Evolutionary conservation across 2,329 filamentous ascomycete species (phyloP), one percentile per base, ranked within the genome.

Genomic region (Cladosporium sp.): DNA sequence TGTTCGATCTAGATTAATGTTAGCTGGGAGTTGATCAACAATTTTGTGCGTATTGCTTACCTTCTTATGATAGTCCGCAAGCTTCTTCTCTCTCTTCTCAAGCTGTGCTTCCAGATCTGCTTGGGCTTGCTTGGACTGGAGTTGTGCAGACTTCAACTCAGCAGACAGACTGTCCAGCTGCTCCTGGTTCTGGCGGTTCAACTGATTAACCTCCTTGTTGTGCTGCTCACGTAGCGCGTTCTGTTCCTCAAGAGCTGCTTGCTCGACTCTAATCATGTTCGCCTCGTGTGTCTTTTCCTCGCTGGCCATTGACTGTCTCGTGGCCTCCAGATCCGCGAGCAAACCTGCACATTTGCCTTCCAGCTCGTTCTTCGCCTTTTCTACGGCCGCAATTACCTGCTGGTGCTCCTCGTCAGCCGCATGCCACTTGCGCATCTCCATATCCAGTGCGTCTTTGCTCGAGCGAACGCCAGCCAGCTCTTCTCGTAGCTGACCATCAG

Each of bases 1-100:
- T 68, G 69, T 11, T 74, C 70, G 66, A 78, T 70, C 58, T 74
- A 51, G 32, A 2, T 8, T 11, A 4, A 7, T 10, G 34, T 65
- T 48, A 65, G 64, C 53, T 18, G 2, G 5, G 8, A 21, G 10
- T 18, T 1, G 16, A 5, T 18, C 4, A 14, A 10, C 8, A 13
- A 16, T 5, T 23, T 16, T 6, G 5, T 1, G 26, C 4, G 7
- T 48, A 4, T 11, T 16, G 25, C 49, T 57, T 61, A 65, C 64
- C 64, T 61, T 54, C 28, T 65, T 65, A 21, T 60, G 39, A 30
- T 56, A 61, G 34, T 61, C 58, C n/a, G 36, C 48, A 16, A 65
- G 32, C 32, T 59, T 63, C 28, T 54, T 36, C 8, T 68, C 36
- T 26, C 28, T 25, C 63, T 62, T 61, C 62, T 63, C 58, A 10